phyloP scores from a whole-genome alignment of 148 eudicot genomes.

The Vaccinium myrtillus region DNA sequence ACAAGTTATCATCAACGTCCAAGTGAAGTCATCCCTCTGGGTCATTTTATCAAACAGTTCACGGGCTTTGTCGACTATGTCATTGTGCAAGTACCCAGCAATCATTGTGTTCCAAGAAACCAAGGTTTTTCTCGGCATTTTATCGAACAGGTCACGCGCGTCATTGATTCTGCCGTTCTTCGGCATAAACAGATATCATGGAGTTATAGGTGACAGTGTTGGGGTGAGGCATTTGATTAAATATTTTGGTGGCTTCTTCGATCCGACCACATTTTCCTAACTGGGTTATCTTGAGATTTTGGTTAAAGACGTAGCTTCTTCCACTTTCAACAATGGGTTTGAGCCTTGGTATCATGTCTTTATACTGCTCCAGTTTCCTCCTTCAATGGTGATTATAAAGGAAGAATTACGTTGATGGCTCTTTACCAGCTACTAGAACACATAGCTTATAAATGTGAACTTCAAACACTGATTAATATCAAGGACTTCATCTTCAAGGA shows the following conservation, averaged over 20 bases:
- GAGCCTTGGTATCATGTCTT: slow-evolving; percentile 14
- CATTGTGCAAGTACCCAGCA: slow-evolving; percentile 37
- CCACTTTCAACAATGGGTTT: slow-evolving; percentile 6
- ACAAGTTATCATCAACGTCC: slow-evolving; percentile 25
- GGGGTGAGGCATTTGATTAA: slow-evolving; percentile 7
- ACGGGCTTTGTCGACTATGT: slow-evolving; percentile 32
- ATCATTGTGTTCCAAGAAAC: slow-evolving; percentile 51
- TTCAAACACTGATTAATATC: no score
- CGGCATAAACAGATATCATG: slow-evolving; percentile 18
- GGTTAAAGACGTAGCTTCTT: background rate
- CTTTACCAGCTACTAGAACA: no score
- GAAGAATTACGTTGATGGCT: no score
- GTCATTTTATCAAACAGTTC: slow-evolving; percentile 36
- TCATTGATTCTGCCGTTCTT: slow-evolving; percentile 15
- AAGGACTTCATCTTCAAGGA: no score
- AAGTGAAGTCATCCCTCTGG: slow-evolving; percentile 20
- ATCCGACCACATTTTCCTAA: slow-evolving; percentile 21
- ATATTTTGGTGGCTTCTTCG: slow-evolving; percentile 17
- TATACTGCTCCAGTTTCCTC: no score
- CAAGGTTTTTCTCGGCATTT: slow-evolving; percentile 8
- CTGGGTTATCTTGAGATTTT: slow-evolving; percentile 21
- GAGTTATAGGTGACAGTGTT: slow-evolving; percentile 20
- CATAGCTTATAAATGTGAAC: no score
- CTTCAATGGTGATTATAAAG: no score
- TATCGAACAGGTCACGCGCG: slow-evolving; percentile 13